These are phyloP conservation scores for Kalmusia sp. DNA, from an alignment of 2,329 filamentous ascomycete species.

Conservation along the genomic window DNA sequence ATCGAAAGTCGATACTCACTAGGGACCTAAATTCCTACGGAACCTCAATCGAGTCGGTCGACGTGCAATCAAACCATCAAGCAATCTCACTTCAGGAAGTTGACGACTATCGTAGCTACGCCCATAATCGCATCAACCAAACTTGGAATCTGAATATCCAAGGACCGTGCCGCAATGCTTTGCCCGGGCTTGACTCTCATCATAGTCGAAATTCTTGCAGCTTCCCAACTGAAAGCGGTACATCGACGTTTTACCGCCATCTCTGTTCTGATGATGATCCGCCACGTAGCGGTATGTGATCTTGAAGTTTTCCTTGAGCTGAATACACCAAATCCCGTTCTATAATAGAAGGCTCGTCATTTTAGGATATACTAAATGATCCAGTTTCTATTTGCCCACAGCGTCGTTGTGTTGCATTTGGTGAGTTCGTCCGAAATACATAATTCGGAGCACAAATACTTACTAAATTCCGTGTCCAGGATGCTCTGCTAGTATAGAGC, in stretches of 20 bases:
- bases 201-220: constrained; percentile 5
- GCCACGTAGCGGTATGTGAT: constrained; percentile 57
- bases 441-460: neutral
- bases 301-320: no score
- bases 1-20: constrained; percentile 6
- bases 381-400: constrained; percentile 70
- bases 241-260: constrained; percentile 55
- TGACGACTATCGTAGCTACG: constrained; percentile 25
- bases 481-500: constrained; percentile 66
- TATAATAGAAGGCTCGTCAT: no score
- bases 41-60: constrained; percentile 30
- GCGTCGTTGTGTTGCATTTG: constrained; percentile 69
- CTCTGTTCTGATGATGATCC: constrained; percentile 68
- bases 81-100: constrained; percentile 28
- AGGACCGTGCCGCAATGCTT: constrained; percentile 8
- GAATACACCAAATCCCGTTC: no score
- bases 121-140: constrained; percentile 36
- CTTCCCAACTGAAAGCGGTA: constrained; percentile 40
- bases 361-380: neutral
- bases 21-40: constrained; percentile 7
- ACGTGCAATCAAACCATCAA: constrained; percentile 33
- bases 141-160: constrained; percentile 38
- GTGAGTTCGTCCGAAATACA: neutral
- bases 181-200: neutral
- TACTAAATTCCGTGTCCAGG: constrained; percentile 30